Base-by-base conservation (phyloP, 768 basidiomycete genomes). In the Lactarius psammicola region DNA sequence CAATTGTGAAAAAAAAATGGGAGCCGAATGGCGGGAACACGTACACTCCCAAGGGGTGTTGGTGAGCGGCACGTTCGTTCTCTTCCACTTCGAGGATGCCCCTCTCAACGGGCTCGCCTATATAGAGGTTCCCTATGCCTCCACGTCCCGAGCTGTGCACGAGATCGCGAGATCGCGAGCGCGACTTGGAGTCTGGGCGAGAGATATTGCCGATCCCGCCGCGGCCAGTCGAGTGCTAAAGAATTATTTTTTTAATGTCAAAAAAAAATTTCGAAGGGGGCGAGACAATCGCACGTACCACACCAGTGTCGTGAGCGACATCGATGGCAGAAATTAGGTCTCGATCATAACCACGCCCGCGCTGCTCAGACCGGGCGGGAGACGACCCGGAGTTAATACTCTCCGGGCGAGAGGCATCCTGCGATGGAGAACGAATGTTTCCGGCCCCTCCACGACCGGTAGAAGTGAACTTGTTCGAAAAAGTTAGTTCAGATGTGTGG, bases 381-480 rank as follows among this genome's bases (percentile, higher is more conserved):
- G 65, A 66, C 7, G 7, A 8, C 0, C 46, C 46, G 30, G 4
- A 6, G 10, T 30, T 49, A 23, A 2, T 49, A 36, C 59, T 60
- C 20, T 58, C 34, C 30, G 66, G 56, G 42, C 67, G 66, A 13
- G 63, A 57, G 64, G 75, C 59, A 60, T 86, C 87, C 40, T 86
- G 84, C 28, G 90, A 91, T 0, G 87, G 87, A 2, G 91, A 89
- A 63, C 90, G 86, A 59, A 95, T 86, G 80, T 95, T 95, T 10
- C 93, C 94, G 9, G 83, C 83, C 18, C 94, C 94, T 31, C 94
- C 93, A 59, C 92, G 85, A 13, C 94, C 94, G 51, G 82, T 82
- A 23, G 85, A 86, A 68, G 77, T 79, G 20, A 81, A 64, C 78
- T 85, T 15, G 20, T 0, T 5, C 4, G 30, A 69, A 4, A 38